Conservation (phyloP, 768 basidiomycete species). For the Russula earlei region DNA sequence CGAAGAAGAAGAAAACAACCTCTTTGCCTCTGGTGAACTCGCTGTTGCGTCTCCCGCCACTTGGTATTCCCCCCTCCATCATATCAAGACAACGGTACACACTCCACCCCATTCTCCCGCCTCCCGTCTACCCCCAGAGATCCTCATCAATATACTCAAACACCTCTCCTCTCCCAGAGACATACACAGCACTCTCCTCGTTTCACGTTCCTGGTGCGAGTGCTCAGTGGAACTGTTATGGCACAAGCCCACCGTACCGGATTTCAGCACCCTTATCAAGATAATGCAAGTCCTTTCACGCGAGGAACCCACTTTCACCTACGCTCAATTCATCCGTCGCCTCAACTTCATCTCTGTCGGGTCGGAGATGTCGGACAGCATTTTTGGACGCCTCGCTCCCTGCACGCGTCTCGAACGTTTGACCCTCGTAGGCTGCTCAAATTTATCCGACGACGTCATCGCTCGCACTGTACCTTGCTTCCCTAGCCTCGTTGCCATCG, state of each 20-base stretch:
- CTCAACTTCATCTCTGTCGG: conserved; percentile 79
- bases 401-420: conserved; percentile 84
- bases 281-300: conserved; percentile 64
- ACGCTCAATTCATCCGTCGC: conserved; percentile 79
- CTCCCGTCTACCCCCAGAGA: conserved; percentile 73
- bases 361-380: conserved; percentile 58
- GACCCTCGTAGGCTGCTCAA: conserved; percentile 71
- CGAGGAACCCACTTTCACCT: conserved; percentile 71
- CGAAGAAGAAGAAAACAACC: conserved; percentile 50
- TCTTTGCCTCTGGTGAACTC: conserved; percentile 35
- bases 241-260: conserved; percentile 78
- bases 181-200: conserved; percentile 65
- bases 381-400: conserved; percentile 57
- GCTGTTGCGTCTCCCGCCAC: conserved; percentile 48
- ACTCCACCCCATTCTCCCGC: conserved; percentile 44
- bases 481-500: conserved; percentile 75
- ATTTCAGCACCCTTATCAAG: conserved; percentile 59
- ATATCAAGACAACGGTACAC: conserved; percentile 17
- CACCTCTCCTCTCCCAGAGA: conserved; percentile 68
- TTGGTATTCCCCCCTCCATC: conserved; percentile 26
- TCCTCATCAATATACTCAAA: conserved; percentile 87
- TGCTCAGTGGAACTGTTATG: conserved; percentile 92
- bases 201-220: conserved; percentile 90
- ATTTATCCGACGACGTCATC: conserved; percentile 57
- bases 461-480: conserved; percentile 56